Evolutionary conservation across 1,284 basidiomycete species (phyloP).

Genomic region (Retiboletus fuscus): DNA sequence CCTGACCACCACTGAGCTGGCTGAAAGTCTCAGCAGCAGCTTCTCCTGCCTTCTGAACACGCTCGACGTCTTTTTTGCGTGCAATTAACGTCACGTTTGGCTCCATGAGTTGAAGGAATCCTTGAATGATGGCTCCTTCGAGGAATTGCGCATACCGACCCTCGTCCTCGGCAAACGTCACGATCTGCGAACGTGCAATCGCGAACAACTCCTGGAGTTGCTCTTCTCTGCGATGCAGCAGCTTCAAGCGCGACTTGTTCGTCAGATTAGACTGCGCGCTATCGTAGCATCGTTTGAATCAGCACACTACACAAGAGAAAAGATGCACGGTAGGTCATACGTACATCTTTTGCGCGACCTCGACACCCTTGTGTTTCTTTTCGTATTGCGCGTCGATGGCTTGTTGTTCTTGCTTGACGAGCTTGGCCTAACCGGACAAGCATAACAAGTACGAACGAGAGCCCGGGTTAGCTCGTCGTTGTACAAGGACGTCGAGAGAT

Average conservation of each 20-base stretch:
- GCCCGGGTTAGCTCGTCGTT: background rate
- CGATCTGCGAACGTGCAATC: slow-evolving; percentile 73
- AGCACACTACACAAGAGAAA: background rate
- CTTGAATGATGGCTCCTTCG: slow-evolving; percentile 87
- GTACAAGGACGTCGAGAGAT: background rate
- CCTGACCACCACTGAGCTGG: slow-evolving; percentile 79
- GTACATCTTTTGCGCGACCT: slow-evolving; percentile 95
- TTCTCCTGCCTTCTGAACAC: slow-evolving; percentile 70
- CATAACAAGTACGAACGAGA: background rate
- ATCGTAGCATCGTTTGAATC: slow-evolving; percentile 17
- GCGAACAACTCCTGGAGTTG: slow-evolving; percentile 91
- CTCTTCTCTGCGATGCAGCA: slow-evolving; percentile 93
- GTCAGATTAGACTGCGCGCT: slow-evolving; percentile 96
- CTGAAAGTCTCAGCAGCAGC: slow-evolving; percentile 75
- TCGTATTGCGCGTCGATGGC: slow-evolving; percentile 93
- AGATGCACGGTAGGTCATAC: slow-evolving; percentile 41
- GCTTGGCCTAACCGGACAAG: slow-evolving; percentile 77
- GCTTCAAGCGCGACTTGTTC: slow-evolving; percentile 93
- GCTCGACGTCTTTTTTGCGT: slow-evolving; percentile 71
- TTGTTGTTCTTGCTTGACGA: slow-evolving; percentile 93
- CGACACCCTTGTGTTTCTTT: slow-evolving; percentile 93
- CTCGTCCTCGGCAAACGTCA: slow-evolving; percentile 75
- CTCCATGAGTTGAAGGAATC: slow-evolving; percentile 78
- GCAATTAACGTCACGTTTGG: slow-evolving; percentile 70
- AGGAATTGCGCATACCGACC: slow-evolving; percentile 83